These are phyloP conservation scores for Pseudomicrostroma phylloplanum DNA, from an alignment of 1,284 basidiomycete species.

Conservation along the genomic window DNA sequence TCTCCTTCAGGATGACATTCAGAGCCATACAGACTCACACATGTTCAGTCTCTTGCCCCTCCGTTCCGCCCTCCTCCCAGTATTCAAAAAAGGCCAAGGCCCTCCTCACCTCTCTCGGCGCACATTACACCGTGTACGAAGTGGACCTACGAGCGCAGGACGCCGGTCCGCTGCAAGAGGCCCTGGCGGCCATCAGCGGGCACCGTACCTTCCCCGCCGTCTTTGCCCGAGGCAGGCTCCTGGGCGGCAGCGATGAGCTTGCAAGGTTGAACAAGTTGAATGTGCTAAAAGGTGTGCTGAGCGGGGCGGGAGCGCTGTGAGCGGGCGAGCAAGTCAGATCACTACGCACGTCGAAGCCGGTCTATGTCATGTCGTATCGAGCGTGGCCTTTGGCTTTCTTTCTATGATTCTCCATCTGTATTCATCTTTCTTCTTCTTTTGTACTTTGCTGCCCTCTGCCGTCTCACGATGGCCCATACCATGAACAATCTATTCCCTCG, in stretches of 20 bases:
- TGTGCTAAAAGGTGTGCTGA: background rate
- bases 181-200: background rate
- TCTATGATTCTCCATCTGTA: no score
- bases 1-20: no score
- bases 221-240: background rate
- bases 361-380: no score
- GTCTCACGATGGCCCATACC: no score
- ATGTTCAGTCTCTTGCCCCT: background rate
- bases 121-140: background rate
- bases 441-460: no score
- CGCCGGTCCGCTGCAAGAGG: background rate
- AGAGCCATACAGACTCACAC: no score
- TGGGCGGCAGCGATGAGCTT: background rate
- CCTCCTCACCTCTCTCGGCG: conserved; percentile 1
- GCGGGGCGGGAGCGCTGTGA: background rate
- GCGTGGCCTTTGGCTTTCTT: no score
- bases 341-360: no score
- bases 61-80: background rate
- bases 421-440: no score
- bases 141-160: background rate
- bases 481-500: no score
- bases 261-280: background rate
- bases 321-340: no score
- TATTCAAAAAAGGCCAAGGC: background rate
- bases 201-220: conserved; percentile 3